Evolutionary conservation across 148 eudicot genomes (phyloP).

Genomic region (Nyssa sinensis): DNA sequence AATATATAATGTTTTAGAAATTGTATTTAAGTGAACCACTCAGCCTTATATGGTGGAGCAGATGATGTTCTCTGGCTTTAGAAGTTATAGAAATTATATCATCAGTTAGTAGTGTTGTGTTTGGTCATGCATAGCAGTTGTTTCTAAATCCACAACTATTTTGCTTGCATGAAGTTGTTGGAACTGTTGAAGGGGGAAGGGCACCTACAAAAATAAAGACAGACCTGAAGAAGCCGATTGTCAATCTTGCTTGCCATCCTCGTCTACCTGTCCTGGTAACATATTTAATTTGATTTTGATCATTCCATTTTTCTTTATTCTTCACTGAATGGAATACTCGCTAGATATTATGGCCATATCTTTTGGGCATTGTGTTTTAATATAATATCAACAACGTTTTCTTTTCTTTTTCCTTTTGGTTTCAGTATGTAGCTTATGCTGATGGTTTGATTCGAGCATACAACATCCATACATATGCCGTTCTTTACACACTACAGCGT

Average conservation of each 20-base stretch:
- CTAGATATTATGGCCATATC: neutral
- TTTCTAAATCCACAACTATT: slow-evolving; percentile 14
- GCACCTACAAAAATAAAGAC: slow-evolving; percentile 97
- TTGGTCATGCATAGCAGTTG: slow-evolving; percentile 1
- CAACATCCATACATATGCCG: slow-evolving; percentile 93
- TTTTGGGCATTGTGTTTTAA: neutral
- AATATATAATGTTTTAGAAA: neutral
- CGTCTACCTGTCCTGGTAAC: slow-evolving; percentile 90
- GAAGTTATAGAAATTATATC: neutral
- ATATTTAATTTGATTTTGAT: slow-evolving; percentile 6
- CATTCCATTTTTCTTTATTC: neutral
- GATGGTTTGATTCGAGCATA: slow-evolving; percentile 96
- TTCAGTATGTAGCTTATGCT: slow-evolving; percentile 94
- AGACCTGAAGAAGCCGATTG: slow-evolving; percentile 94
- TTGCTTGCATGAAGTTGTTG: slow-evolving; percentile 65
- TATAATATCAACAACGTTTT: neutral
- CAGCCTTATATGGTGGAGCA: neutral
- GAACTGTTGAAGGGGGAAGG: slow-evolving; percentile 97
- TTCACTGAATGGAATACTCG: neutral
- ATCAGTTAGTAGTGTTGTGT: neutral
- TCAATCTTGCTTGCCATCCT: slow-evolving; percentile 98
- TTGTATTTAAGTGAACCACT: neutral
- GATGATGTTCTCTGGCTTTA: neutral
- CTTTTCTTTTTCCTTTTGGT: slow-evolving; percentile 18
- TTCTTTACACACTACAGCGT: slow-evolving; percentile 95